Conservation (phyloP, 768 basidiomycete species). For the Mycena albidolilacea region DNA sequence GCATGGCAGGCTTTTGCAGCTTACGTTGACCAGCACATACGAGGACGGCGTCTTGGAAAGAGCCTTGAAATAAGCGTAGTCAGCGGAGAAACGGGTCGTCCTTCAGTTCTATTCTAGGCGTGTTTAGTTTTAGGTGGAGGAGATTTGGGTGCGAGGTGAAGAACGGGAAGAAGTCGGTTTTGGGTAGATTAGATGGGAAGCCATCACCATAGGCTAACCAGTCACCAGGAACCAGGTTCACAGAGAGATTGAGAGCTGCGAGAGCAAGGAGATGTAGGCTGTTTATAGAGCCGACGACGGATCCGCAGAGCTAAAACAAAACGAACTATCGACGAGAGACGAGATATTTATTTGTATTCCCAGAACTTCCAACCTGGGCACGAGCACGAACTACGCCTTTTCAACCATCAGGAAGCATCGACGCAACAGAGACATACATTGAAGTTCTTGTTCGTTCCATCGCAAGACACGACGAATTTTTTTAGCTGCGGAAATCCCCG, state of each 20-base stretch:
- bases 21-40: too few species aligned
- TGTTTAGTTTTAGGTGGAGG: background rate
- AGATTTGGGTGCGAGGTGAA: background rate
- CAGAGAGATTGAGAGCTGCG: background rate
- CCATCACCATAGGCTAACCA: background rate
- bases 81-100: background rate
- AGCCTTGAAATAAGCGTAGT: too few species aligned
- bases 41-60: too few species aligned
- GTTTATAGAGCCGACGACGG: background rate
- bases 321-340: too few species aligned
- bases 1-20: too few species aligned
- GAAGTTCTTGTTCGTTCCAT: conserved; percentile 6
- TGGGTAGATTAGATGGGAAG: too few species aligned
- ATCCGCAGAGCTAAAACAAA: too few species aligned
- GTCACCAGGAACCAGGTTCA: background rate
- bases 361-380: background rate
- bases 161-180: background rate
- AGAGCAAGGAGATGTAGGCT: background rate
- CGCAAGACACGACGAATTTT: conserved; percentile 5
- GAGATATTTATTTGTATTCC: background rate
- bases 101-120: background rate
- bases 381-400: conserved; percentile 11
- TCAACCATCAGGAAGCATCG: background rate
- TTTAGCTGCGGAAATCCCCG: conserved; percentile 19
- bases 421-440: background rate